Conservation (phyloP, 345 rosid species). For the Garcia nutans region DNA sequence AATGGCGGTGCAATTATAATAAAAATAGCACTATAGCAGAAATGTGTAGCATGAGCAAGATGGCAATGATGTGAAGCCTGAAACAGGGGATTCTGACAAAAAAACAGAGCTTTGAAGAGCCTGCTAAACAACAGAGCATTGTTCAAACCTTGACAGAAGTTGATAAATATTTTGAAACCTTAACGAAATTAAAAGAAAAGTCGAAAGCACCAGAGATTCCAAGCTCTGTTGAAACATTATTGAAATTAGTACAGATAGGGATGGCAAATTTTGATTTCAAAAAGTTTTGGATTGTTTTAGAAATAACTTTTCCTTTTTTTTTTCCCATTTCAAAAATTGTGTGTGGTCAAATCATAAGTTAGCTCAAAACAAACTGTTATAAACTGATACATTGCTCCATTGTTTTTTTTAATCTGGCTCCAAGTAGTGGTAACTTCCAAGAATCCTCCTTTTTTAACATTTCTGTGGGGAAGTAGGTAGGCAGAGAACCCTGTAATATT, state of each 20-base stretch:
- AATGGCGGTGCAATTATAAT: background rate
- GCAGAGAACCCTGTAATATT: background rate
- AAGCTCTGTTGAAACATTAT: conserved; percentile 36
- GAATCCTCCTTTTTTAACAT: background rate
- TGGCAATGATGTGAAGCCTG: background rate
- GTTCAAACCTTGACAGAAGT: conserved; percentile 43
- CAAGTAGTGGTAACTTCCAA: background rate
- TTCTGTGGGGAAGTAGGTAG: background rate
- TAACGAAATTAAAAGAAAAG: conserved; percentile 14
- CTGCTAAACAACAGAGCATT: conserved; percentile 15
- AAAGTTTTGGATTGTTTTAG: no score
- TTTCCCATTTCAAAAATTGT: no score
- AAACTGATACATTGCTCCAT: background rate
- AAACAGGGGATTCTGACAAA: background rate
- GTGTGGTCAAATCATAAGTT: no score
- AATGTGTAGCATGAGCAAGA: conserved; percentile 13
- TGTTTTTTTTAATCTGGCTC: background rate
- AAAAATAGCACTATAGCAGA: no score
- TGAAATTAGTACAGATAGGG: conserved; percentile 44
- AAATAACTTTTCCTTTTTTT: no score
- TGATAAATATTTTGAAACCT: conserved; percentile 37
- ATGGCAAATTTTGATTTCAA: conserved; percentile 10
- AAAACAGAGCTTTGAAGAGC: background rate
- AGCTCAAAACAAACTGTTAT: no score
- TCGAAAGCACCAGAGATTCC: conserved; percentile 36